Evolutionary conservation across 306 rosid genomes (phyloP), one percentile per base, ranked within the genome.

Genomic region (Carpinus viminea): DNA sequence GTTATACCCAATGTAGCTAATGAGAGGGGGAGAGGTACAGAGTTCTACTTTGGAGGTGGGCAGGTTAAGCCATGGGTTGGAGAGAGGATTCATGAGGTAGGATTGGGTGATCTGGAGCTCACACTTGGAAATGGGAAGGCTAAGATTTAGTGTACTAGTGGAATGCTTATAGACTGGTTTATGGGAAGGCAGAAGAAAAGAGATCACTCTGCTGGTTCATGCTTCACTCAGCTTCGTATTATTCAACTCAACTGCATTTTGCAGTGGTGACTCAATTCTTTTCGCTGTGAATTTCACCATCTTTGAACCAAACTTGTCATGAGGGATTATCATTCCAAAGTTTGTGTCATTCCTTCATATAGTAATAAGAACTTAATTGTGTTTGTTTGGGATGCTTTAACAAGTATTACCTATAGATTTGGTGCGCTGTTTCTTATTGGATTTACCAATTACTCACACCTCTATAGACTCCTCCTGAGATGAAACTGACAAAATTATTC

Each of bases 41-140:
- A 82, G 74, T 83, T 84, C 36, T 84, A 84, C 76, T 85, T 90
- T 76, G 90, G 87, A 73, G 86, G 78, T 7, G 85, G 56, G 64
- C 92, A 88, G 81, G 94, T 92, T 74, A 89, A 86, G 86, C 97
- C 98, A 12, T 94, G 98, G 98, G 92, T 90, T 73, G 98, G 94
- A 68, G 94, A 90, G 89, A 88, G 79, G 80, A 92, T 92, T 86
- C 97, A 92, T 41, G 97, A 92, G 38, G 96, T 89, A 1, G 90
- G 96, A 76, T 65, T 88, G 87, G 93, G 88, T 83, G 98, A 94
- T 77, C 85, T 94, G 82, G 94, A 94, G 78, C 98, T 94, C 82
- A 94, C 96, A 9, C 97, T 94, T 26, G 96, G 97, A 51, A 90
- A 76, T 70, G 83, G 93, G 34, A 94, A 88, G 79, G 80, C 84